These are phyloP conservation scores for Corylus heterophylla DNA, from an alignment of 306 rosid genomes.

Conservation along the genomic window DNA sequence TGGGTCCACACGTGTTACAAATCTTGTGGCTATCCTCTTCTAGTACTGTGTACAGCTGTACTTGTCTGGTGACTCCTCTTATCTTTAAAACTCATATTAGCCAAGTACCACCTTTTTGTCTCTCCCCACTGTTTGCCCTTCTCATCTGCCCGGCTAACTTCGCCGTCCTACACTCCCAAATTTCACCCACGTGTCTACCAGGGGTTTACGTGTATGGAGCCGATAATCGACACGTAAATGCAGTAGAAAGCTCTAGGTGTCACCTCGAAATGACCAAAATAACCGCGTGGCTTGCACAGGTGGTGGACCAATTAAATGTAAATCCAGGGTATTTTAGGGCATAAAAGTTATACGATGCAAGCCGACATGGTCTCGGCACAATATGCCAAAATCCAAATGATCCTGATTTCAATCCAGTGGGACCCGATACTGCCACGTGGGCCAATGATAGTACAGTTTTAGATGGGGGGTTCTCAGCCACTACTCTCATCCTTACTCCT, in stretches of 20 bases:
- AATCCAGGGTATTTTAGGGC: background rate
- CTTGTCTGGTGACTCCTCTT: too few species aligned
- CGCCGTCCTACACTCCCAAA: too few species aligned
- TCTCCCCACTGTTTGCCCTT: too few species aligned
- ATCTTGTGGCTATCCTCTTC: too few species aligned
- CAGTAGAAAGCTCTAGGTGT: background rate
- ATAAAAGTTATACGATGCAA: background rate
- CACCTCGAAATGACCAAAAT: background rate
- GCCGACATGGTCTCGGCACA: background rate
- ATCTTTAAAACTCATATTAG: too few species aligned
- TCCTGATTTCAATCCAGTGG: constrained; percentile 1
- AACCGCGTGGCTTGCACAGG: background rate
- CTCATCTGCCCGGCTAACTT: too few species aligned
- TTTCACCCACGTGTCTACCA: too few species aligned
- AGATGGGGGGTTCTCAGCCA: constrained; percentile 61
- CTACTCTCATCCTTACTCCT: constrained; percentile 33
- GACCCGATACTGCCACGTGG: constrained; percentile 29
- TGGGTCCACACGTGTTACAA: too few species aligned
- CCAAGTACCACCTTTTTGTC: too few species aligned
- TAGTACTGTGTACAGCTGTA: too few species aligned
- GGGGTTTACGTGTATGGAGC: too few species aligned
- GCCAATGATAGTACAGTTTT: constrained; percentile 40
- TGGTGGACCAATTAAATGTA: too few species aligned
- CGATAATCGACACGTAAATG: background rate
- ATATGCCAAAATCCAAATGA: background rate